Evolutionary conservation across 495 filamentous ascomycete species (phyloP), one percentile per base, ranked within the genome.

Genomic region (Neurospora tetrasperma): DNA sequence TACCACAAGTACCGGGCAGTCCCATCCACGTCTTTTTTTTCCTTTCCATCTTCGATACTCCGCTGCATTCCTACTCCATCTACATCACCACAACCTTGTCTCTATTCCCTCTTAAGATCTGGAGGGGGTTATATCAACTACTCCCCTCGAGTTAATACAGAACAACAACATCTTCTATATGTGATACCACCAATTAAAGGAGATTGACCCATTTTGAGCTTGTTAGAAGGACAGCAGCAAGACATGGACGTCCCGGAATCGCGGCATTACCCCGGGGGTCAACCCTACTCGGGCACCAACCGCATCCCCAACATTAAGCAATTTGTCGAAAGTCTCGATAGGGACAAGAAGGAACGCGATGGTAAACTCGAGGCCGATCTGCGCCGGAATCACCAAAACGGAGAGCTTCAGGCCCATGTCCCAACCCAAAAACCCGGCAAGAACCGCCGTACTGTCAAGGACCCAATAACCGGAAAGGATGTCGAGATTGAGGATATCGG

Each of bases 401-500:
- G 73, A 43, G 80, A 85, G 40, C 80, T 81, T 11, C 79, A 77
- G 31, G 83, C 84, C 54, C 83, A 88, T 27, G 66, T 81, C 31
- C 78, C 82, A 14, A 77, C 85, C 71, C 80, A 84, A n/a, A 82
- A 81, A 46, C 76, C 80, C 16, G 81, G 73, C 43, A 82, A 84
- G 74, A 83, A 82, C 66, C 85, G 86, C 66, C 90, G 92, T 75
- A 90, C 83, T 5, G 94, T 97, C 46, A 92, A 90, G 9, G 95
- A 98, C 82, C 95, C 95, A 0, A 90, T 90, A 0, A 98, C 95
- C 1, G 94, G 94, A 8, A 90, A 88, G 44, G 84, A 97, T 54
- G 93, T 97, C 38, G 89, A 91, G 70, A 97, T 98, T 70, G 93
- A 95, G 76, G 93, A 98, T 80, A 90, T 92, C 40, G 88, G 88